phyloP scores from a whole-genome alignment of 2,329 filamentous ascomycete genomes.

The Botrytis elliptica region DNA sequence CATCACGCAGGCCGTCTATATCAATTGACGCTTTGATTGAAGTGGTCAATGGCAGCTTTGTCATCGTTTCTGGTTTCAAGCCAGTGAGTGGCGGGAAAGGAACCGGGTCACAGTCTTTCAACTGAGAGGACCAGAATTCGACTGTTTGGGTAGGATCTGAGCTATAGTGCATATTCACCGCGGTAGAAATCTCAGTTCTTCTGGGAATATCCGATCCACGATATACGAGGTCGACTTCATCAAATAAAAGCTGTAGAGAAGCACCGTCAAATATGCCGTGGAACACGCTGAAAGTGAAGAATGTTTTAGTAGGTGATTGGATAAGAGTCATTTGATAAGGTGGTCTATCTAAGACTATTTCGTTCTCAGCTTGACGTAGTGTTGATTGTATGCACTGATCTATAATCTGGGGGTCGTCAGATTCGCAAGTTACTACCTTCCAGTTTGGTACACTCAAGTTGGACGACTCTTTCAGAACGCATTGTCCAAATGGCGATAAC shows the following conservation, averaged over 20 bases:
- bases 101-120: constrained; percentile 8
- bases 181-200: constrained; percentile 1
- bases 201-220: not conserved
- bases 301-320: not conserved
- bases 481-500: constrained; percentile 12
- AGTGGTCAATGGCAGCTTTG: not conserved
- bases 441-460: not conserved
- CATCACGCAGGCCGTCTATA: not conserved
- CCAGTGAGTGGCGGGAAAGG: constrained; percentile 10
- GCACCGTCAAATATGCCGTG: constrained; percentile 8
- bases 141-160: not conserved
- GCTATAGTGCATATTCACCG: constrained; percentile 2
- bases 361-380: not conserved
- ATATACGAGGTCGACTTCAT: constrained; percentile 2
- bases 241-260: constrained; percentile 10
- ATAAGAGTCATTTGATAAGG: not conserved
- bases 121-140: constrained; percentile 7
- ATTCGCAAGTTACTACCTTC: not conserved
- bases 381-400: not conserved
- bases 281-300: constrained; percentile 2
- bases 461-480: constrained; percentile 1
- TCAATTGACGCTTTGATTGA: constrained; percentile 2
- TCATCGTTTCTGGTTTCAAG: not conserved
- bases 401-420: not conserved
- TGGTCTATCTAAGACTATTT: not conserved